Percentiles rank a stretch among this genome's conserved stretches.
These are phyloP conservation scores for Penicillium sp. DNA, from an alignment of 2,329 filamentous ascomycete genomes.

Conservation along the genomic window DNA sequence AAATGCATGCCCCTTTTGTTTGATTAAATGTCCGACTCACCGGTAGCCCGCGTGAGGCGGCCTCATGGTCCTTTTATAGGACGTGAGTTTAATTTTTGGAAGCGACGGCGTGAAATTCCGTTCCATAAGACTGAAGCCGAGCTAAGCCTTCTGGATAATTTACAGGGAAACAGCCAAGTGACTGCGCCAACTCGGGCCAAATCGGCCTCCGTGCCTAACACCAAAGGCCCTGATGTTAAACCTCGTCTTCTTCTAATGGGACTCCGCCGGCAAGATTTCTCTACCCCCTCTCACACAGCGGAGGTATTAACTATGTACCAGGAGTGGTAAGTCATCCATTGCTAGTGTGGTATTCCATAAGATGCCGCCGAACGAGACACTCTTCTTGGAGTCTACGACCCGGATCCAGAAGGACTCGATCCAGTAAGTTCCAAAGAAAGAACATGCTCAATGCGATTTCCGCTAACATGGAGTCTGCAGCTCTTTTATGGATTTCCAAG, in stretches of 20 bases:
- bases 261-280: slow-evolving; percentile 70
- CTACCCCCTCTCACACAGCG: background rate
- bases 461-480: slow-evolving; percentile 47
- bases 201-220: slow-evolving; percentile 30
- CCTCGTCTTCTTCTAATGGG: slow-evolving; percentile 92
- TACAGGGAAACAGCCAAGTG: slow-evolving; percentile 36
- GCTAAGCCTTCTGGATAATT: slow-evolving; percentile 37
- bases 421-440: slow-evolving; percentile 64
- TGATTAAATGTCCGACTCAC: slow-evolving; percentile 9
- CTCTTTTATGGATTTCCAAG: slow-evolving; percentile 98
- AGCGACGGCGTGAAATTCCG: slow-evolving; percentile 1
- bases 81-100: slow-evolving; percentile 16
- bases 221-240: slow-evolving; percentile 61
- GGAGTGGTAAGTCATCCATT: slow-evolving; percentile 97
- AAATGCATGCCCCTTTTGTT: slow-evolving; percentile 2
- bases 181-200: slow-evolving; percentile 29
- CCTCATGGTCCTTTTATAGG: slow-evolving; percentile 20
- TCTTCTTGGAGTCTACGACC: slow-evolving; percentile 93
- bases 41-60: slow-evolving; percentile 12
- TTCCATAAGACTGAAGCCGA: slow-evolving; percentile 31
- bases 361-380: slow-evolving; percentile 88
- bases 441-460: background rate
- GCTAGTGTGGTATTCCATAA: slow-evolving; percentile 99
- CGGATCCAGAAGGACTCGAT: slow-evolving; percentile 93
- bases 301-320: slow-evolving; percentile 43